Base-by-base conservation (phyloP, 768 basidiomycete species). In the Rhodotorula paludigena region DNA sequence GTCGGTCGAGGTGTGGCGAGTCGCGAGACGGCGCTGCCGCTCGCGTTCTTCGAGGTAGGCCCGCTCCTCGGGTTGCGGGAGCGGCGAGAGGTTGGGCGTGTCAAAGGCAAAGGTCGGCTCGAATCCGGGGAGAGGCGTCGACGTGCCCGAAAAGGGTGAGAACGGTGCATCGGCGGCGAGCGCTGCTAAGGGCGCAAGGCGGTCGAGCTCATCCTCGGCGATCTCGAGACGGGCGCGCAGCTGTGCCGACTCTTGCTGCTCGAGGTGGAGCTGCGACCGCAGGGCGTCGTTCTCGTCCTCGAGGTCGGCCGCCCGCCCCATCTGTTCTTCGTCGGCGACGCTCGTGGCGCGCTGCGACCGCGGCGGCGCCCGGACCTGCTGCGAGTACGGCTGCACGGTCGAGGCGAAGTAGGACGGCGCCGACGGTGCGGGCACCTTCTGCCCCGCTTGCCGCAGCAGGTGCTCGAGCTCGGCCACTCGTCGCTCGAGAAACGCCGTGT, bases 81-180 rank as follows among this genome's bases (percentile, higher is more conserved):
- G 60, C 11, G 60, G 69, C 18, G 32, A 38, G 44, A 62, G 32
- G 49, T 64, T 38, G 5, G 49, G 42, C 51, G 65, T 66, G 63
- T 68, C 41, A 57, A 68, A 72, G 15, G 71, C 60, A 42, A 72
- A 72, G 1, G 71, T 72, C 35, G 71, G 71, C 39, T 72, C 66
- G 52, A 36, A 64, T 2, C 39, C 1, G 15, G 59, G 39, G 48
- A 47, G 54, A 0, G 64, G 63, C 14, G 64, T 48, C 25, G 62
- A 49, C 35, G 52, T 35, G 20, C 44, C 30, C 35, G 32, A 55
- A n/a, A 55, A 35, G 11, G 57, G 64, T 21, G 57, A 44, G 47
- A 28, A 42, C 38, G 38, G 21, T 12, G 30, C 32, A 33, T 33
- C 47, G n/a, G 41, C 30, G 28, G 60, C 20, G 25, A 45, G 28